phyloP scores from a whole-genome alignment of 768 basidiomycete genomes.

The Auricularia sp. region DNA sequence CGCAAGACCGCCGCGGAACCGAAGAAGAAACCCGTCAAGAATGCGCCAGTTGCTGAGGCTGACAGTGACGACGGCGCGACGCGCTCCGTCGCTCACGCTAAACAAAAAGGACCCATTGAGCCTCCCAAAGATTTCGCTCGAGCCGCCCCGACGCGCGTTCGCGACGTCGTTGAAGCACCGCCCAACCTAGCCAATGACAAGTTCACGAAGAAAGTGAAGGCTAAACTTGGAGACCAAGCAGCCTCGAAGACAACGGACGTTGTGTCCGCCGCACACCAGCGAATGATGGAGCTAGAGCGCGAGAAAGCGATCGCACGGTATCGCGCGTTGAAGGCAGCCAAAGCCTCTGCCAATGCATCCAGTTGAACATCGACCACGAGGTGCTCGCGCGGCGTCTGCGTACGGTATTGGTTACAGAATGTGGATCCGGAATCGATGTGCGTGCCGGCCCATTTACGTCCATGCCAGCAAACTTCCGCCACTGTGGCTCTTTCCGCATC shows the following conservation, averaged over 20 bases:
- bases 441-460: no score
- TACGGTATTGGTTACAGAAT: no score
- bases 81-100: conserved; percentile 38
- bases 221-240: conserved; percentile 15
- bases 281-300: conserved; percentile 67
- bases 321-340: conserved; percentile 54
- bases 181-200: conserved; percentile 34
- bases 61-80: conserved; percentile 1
- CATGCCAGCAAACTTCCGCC: no score
- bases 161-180: conserved; percentile 62
- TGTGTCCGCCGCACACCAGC: conserved; percentile 64
- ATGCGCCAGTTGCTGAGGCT: background rate
- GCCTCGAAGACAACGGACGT: conserved; percentile 31
- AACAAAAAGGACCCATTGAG: conserved; percentile 24
- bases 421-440: no score
- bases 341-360: conserved; percentile 3
- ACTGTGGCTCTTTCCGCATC: no score
- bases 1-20: background rate
- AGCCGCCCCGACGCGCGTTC: conserved; percentile 49
- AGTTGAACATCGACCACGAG: background rate
- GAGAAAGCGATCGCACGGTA: conserved; percentile 59
- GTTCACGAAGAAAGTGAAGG: conserved; percentile 10
- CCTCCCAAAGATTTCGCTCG: conserved; percentile 11
- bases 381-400: no score
- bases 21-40: background rate